Conservation (phyloP, 345 rosid genomes). For the Noccaea bulbosa region DNA sequence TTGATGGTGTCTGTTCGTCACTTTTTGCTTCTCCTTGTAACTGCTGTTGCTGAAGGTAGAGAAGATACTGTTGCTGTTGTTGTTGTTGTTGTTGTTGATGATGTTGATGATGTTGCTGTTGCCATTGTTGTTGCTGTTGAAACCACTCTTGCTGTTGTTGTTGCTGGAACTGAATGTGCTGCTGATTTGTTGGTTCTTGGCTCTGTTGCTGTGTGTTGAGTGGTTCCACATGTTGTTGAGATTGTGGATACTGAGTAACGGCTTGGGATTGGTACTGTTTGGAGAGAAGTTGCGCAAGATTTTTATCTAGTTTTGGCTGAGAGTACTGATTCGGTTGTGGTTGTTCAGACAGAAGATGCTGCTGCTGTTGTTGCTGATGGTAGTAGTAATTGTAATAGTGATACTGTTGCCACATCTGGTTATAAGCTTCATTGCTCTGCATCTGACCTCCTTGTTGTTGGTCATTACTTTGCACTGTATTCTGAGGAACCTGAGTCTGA, state of each 20-base stretch:
- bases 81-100: conserved; percentile 43
- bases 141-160: conserved; percentile 47
- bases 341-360: conserved; percentile 47
- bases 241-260: conserved; percentile 27
- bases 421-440: conserved; percentile 61
- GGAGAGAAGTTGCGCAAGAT: conserved; percentile 32
- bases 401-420: conserved; percentile 83
- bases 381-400: conserved; percentile 67
- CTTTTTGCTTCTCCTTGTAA: conserved; percentile 42
- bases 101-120: conserved; percentile 35
- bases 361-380: conserved; percentile 54
- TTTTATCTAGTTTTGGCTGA: conserved; percentile 44
- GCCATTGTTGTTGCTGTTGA: conserved; percentile 49
- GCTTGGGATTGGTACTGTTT: conserved; percentile 42
- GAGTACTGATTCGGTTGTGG: conserved; percentile 43
- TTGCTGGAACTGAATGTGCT: conserved; percentile 45
- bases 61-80: conserved; percentile 32
- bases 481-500: conserved; percentile 46
- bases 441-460: conserved; percentile 48
- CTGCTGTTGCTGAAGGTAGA: conserved; percentile 45
- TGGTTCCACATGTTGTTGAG: no score
- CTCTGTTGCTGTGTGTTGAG: conserved; percentile 39
- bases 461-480: conserved; percentile 53
- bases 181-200: conserved; percentile 54
- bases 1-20: conserved; percentile 38